These are phyloP conservation scores for Tylopilus rubrobrunneus DNA, from an alignment of 768 basidiomycete genomes.

Conservation along the genomic window DNA sequence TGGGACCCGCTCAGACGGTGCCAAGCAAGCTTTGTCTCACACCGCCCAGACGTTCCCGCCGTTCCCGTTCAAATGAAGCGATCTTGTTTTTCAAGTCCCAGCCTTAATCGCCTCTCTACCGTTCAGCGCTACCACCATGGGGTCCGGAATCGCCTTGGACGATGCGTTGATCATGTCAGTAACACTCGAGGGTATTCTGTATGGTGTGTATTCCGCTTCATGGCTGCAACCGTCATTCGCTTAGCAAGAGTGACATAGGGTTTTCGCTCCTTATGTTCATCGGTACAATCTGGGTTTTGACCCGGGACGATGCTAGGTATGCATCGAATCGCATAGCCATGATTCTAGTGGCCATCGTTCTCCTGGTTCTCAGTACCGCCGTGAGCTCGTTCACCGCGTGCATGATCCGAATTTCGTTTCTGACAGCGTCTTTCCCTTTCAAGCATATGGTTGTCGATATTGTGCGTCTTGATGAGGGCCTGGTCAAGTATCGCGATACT, in stretches of 20 bases:
- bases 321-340: not conserved
- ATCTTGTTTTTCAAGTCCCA: too few species aligned
- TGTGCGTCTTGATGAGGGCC: not conserved
- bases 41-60: too few species aligned
- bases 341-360: not conserved
- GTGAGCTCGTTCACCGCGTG: not conserved
- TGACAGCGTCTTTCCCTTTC: not conserved
- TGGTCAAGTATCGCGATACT: not conserved
- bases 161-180: not conserved
- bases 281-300: not conserved
- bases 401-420: not conserved
- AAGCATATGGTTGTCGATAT: slow-evolving; percentile 1
- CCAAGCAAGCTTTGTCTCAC: too few species aligned
- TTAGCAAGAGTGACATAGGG: not conserved
- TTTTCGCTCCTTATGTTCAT: not conserved
- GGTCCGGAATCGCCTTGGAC: not conserved
- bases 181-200: not conserved
- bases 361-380: not conserved
- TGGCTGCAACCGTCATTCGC: not conserved
- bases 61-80: too few species aligned
- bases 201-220: not conserved
- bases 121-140: not conserved
- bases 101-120: too few species aligned
- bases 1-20: too few species aligned
- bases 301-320: not conserved